Percentiles rank a stretch among this genome's conserved stretches.
These are phyloP conservation scores for Licmophora abbreviata DNA, from an alignment of 108 stramenopile genomes.

Conservation along the genomic window DNA sequence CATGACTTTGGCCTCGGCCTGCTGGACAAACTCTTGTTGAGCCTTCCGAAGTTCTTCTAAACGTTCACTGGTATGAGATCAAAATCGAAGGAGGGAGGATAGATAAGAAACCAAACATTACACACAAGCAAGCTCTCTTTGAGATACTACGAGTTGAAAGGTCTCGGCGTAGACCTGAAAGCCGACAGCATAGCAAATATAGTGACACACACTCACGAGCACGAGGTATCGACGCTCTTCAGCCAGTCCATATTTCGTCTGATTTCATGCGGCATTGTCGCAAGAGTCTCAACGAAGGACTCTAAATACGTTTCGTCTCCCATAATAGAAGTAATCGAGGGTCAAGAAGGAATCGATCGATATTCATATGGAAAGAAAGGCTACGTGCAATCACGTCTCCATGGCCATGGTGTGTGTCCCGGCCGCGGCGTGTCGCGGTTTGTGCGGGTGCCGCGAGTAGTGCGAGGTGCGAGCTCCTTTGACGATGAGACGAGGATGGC, in stretches of 20 bases:
- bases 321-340: too few species aligned
- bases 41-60: neutral
- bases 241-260: slow-evolving; percentile 63
- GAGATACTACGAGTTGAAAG: too few species aligned
- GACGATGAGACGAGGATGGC: too few species aligned
- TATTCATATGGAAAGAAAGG: too few species aligned
- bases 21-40: slow-evolving; percentile 21
- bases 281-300: slow-evolving; percentile 63
- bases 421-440: too few species aligned
- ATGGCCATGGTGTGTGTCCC: too few species aligned
- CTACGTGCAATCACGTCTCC: too few species aligned
- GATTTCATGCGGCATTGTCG: slow-evolving; percentile 55
- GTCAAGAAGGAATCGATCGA: too few species aligned
- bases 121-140: neutral
- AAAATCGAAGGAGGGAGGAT: neutral
- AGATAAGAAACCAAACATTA: neutral
- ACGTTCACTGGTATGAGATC: neutral
- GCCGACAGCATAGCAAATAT: slow-evolving; percentile 21
- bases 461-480: too few species aligned
- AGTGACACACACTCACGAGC: slow-evolving; percentile 7
- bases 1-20: slow-evolving; percentile 27
- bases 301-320: slow-evolving; percentile 75
- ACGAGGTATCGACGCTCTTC: slow-evolving; percentile 39
- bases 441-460: too few species aligned
- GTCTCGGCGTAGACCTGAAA: slow-evolving; percentile 13